Conservation (phyloP, 2,329 filamentous ascomycete species). For the Diaporthe citriasiana region DNA sequence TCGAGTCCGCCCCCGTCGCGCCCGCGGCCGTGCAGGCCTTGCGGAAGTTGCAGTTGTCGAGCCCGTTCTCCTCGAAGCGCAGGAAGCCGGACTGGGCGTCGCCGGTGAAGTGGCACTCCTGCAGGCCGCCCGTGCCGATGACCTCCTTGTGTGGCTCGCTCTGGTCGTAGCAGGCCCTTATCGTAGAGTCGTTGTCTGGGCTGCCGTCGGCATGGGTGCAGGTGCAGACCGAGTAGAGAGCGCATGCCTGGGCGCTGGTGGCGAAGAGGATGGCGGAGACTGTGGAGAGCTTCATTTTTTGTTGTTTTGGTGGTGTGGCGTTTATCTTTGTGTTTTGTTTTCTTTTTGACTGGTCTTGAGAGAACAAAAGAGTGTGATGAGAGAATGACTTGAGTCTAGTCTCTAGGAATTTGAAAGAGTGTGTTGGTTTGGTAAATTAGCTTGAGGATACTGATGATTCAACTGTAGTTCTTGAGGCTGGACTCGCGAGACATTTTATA, state of each 20-base stretch:
- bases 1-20: background rate
- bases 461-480: background rate
- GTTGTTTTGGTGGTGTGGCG: background rate
- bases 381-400: background rate
- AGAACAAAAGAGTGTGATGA: background rate
- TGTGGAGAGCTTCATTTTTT: background rate
- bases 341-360: no score
- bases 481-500: background rate
- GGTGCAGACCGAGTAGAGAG: conserved; percentile 7
- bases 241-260: background rate
- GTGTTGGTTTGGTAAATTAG: background rate
- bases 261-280: conserved; percentile 15
- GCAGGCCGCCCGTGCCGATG: background rate
- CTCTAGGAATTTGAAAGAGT: background rate
- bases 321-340: background rate
- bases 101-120: conserved; percentile 10
- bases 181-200: background rate
- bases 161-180: background rate
- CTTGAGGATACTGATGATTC: background rate
- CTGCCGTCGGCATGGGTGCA: conserved; percentile 4
- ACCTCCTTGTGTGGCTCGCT: conserved; percentile 5
- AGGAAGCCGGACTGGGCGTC: background rate
- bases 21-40: conserved; percentile 1
- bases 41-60: conserved; percentile 4
- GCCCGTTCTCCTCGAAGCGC: background rate